Base-by-base conservation (phyloP, 2,329 filamentous ascomycete species). In the Trematosphaeria pertusa region DNA sequence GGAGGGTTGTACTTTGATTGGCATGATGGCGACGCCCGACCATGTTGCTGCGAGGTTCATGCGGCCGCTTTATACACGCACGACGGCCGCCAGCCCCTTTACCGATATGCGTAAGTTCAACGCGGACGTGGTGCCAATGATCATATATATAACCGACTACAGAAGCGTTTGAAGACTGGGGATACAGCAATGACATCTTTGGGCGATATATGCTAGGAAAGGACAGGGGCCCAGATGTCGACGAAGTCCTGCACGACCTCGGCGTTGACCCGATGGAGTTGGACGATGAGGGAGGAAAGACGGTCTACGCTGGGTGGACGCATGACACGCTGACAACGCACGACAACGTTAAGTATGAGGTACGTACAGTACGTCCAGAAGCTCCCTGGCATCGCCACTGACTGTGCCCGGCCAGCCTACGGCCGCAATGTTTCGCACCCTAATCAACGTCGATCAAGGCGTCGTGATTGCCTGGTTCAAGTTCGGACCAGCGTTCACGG, bases 381-480 rank as follows among this genome's bases (percentile, higher is more conserved):
- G 8, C 17, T 17, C 5, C 4, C 5, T 10, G 17, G 3, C 4
- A 18, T 35, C 3, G 5, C 32, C 19, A 9, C 3, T 15, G 17
- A 17, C 32, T 19, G 14, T 10, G 14, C 5, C 9, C 31, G 15
- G 11, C 18, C 24, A 40, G 42, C 4, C 32, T 7, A 50, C 47
- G 9, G 28, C 12, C 11, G 47, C 41, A 3, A 5, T 9, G 1
- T 45, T 41, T 17, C 4, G 15, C 1, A 34, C n/a, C 9, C 26
- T 46, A 3, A 21, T 46, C 31, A 45, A 50, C 34, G 37, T 38
- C 14, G n/a, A 46, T 11, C 17, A 42, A 5, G 47, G 47, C n/a
- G 18, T 46, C 9, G 9, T 50, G 15, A 10, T 50, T 3, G 42
- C 28, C n/a, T 41, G 31, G 31, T 2, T 14, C 2, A 33, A 35